Percentiles rank a stretch among this genome's conserved stretches.
Conservation (phyloP, 345 rosid genomes). For the Pelargonium nanum region DNA sequence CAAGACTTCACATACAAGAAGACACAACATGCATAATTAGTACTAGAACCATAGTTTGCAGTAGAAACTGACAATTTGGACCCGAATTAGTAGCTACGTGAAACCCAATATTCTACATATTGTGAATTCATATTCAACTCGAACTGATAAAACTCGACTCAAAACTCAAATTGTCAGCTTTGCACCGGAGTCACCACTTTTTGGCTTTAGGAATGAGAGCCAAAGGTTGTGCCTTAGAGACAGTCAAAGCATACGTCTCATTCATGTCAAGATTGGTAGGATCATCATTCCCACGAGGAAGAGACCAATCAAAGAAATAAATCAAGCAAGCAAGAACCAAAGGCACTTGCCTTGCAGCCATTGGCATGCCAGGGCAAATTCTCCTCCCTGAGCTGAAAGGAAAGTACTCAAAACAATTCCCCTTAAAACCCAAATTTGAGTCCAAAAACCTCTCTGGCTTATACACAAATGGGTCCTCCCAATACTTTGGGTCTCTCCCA, state of each 20-base stretch:
- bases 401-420: neutral
- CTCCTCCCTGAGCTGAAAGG: neutral
- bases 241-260: neutral
- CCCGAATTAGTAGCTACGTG: too few relatives aligned
- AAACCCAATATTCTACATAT: too few relatives aligned
- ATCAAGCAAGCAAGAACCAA: neutral
- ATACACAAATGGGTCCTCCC: constrained; percentile 15
- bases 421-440: neutral
- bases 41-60: too few relatives aligned
- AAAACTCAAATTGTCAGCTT: too few relatives aligned
- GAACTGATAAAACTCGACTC: too few relatives aligned
- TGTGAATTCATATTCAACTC: too few relatives aligned
- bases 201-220: neutral
- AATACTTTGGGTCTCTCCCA: constrained; percentile 12
- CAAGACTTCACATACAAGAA: too few relatives aligned
- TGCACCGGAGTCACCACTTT: too few relatives aligned
- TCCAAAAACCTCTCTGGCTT: constrained; percentile 18
- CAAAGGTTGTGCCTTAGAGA: neutral
- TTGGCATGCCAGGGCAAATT: constrained; percentile 8
- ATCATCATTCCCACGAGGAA: neutral
- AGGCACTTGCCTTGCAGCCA: neutral
- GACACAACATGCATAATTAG: too few relatives aligned
- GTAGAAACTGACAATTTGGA: too few relatives aligned
- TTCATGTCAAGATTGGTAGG: neutral
- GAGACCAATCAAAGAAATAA: constrained; percentile 12